Conservation (phyloP, 2,329 filamentous ascomycete species). For the Rosellinia necatrix region DNA sequence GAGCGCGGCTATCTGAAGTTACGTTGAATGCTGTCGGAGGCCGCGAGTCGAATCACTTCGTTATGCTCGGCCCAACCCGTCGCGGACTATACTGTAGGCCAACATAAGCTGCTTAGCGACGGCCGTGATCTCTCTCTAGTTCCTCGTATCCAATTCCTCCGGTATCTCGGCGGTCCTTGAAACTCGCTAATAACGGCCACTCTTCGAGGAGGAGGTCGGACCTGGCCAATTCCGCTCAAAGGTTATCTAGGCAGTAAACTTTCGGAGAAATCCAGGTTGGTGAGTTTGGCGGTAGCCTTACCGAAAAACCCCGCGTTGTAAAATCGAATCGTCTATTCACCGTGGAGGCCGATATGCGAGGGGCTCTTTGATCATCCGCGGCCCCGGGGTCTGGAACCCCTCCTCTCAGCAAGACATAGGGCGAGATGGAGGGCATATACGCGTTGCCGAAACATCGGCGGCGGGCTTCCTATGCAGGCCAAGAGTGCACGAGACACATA, state of each 20-base stretch:
- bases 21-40: no score
- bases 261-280: not conserved
- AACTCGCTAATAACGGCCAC: conserved; percentile 56
- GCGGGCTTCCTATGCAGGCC: conserved; percentile 21
- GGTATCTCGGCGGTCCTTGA: conserved; percentile 49
- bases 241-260: not conserved
- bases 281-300: not conserved
- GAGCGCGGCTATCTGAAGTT: not conserved
- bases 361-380: conserved; percentile 7
- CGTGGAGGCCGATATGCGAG: not conserved
- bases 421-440: no score
- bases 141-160: not conserved
- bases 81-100: no score
- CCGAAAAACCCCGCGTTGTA: not conserved
- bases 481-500: conserved; percentile 33
- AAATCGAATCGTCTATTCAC: not conserved
- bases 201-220: conserved; percentile 55
- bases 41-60: no score
- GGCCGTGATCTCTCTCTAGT: no score
- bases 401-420: no score
- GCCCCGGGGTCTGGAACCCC: conserved; percentile 9
- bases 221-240: conserved; percentile 32
- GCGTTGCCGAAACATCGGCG: conserved; percentile 21
- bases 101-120: no score
- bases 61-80: no score